phyloP scores from a whole-genome alignment of 2,329 filamentous ascomycete species.

The Dendrostoma leiphaemia region DNA sequence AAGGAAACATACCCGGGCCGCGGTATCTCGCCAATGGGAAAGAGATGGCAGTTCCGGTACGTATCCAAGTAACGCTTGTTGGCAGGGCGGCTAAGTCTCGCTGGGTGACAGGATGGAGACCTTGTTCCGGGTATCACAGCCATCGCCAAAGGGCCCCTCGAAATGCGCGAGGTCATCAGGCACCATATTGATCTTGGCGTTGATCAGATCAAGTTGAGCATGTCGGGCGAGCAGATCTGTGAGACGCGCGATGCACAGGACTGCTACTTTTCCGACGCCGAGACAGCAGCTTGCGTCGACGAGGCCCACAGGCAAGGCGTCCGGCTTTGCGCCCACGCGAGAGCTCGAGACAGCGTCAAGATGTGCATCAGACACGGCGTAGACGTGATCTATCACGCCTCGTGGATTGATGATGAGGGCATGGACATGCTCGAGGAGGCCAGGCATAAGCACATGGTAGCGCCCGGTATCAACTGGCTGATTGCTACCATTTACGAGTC shows the following conservation, averaged over 20 bases:
- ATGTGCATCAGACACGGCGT: conserved; percentile 42
- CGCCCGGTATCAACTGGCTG: conserved; percentile 43
- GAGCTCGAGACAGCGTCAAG: conserved; percentile 41
- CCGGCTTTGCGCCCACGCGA: conserved; percentile 42
- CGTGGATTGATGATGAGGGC: conserved; percentile 41
- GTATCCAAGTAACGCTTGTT: no score
- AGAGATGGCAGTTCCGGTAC: conserved; percentile 26
- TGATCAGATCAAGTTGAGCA: conserved; percentile 43
- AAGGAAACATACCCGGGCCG: conserved; percentile 45
- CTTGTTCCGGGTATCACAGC: conserved; percentile 35
- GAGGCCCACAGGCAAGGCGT: conserved; percentile 40
- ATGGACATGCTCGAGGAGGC: conserved; percentile 37
- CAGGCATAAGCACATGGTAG: conserved; percentile 38
- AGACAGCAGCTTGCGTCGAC: conserved; percentile 46
- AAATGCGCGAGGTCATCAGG: conserved; percentile 38
- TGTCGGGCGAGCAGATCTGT: conserved; percentile 33
- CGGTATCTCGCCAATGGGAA: conserved; percentile 46
- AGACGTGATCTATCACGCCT: conserved; percentile 47
- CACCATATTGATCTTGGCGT: conserved; percentile 36
- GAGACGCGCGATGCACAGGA: conserved; percentile 35
- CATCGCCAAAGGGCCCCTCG: conserved; percentile 35
- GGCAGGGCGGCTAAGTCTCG: conserved; percentile 18
- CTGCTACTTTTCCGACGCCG: conserved; percentile 44
- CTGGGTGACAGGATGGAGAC: conserved; percentile 42
- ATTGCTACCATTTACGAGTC: conserved; percentile 29